Evolutionary conservation across 1,139 yeast genomes (phyloP).

Genomic region (Candida sp.): DNA sequence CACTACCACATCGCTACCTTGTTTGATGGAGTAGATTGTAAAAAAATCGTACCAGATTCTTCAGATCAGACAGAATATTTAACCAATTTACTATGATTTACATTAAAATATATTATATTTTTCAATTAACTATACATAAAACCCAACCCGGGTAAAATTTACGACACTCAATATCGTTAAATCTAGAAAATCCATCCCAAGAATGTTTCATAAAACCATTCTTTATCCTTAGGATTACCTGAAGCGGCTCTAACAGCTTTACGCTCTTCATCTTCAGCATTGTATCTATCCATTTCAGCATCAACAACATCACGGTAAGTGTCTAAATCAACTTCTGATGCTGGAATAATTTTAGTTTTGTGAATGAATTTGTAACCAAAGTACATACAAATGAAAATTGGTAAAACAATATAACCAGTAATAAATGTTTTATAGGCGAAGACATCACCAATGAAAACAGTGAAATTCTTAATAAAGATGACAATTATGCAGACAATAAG

Average conservation of each 20-base stretch:
- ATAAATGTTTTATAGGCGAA: conserved; percentile 53
- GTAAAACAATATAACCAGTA: conserved; percentile 77
- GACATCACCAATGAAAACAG: conserved; percentile 59
- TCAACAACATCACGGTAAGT: conserved; percentile 67
- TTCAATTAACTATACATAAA: background rate
- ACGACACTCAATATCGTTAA: background rate
- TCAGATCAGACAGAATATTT: no score
- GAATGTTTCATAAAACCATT: conserved; percentile 55
- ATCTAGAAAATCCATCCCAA: conserved; percentile 32
- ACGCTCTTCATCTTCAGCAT: conserved; percentile 30
- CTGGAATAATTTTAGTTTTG: conserved; percentile 49
- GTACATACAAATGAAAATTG: conserved; percentile 54
- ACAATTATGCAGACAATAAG: conserved; percentile 51
- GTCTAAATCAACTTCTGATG: conserved; percentile 60
- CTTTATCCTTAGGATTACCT: conserved; percentile 37
- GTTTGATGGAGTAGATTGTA: no score
- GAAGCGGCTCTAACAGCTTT: conserved; percentile 42
- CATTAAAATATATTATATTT: background rate
- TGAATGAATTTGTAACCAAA: conserved; percentile 56
- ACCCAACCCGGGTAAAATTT: background rate
- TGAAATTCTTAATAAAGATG: conserved; percentile 69
- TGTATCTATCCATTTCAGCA: conserved; percentile 60
- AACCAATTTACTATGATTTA: no score
- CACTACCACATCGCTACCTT: no score
- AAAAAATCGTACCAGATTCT: no score